Conservation (phyloP, 176 grass and related monocot species). For the Carex scoparia region DNA sequence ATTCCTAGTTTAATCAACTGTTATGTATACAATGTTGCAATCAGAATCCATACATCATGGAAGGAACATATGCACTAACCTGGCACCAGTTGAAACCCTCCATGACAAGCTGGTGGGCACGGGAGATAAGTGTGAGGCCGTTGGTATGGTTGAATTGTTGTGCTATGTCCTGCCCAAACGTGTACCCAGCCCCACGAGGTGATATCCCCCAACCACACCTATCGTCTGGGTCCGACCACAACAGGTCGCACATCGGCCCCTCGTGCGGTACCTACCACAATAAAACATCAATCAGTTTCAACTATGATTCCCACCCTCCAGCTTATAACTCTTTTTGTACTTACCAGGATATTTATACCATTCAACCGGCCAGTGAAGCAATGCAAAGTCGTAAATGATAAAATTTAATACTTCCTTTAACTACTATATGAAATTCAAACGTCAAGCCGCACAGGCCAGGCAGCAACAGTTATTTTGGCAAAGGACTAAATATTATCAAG, state of each 20-base stretch:
- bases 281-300: slow-evolving; percentile 7
- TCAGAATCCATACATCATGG: not conserved
- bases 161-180: slow-evolving; percentile 95
- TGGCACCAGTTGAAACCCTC: slow-evolving; percentile 98
- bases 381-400: not conserved
- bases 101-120: slow-evolving; percentile 99
- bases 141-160: slow-evolving; percentile 97
- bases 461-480: not conserved
- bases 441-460: not conserved
- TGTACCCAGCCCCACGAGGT: slow-evolving; percentile 92
- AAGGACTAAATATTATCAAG: not conserved
- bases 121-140: slow-evolving; percentile 77
- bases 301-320: not conserved
- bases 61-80: slow-evolving; percentile 34
- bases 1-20: not conserved
- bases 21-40: not conserved
- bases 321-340: not conserved
- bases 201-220: slow-evolving; percentile 98
- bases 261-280: slow-evolving; percentile 84
- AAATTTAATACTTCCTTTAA: not conserved
- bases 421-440: not conserved
- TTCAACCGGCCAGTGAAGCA: not conserved
- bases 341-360: not conserved
- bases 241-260: slow-evolving; percentile 96
- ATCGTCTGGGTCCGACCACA: slow-evolving; percentile 97